These are phyloP conservation scores for Xylaria acuta DNA, from an alignment of 495 filamentous ascomycete genomes.

Conservation along the genomic window DNA sequence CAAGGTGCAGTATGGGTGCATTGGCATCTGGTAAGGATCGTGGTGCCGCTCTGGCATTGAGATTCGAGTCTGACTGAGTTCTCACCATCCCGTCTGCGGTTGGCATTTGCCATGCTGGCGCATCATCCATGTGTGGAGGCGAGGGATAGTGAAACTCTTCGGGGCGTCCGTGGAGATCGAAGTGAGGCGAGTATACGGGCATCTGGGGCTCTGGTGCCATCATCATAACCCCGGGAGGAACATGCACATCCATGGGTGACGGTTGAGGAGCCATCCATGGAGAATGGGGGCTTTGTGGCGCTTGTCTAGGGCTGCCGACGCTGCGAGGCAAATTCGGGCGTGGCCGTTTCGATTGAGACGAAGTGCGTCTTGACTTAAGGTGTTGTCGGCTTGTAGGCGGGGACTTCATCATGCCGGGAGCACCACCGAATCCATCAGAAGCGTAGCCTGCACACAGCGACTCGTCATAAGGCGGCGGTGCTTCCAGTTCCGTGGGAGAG, in stretches of 20 bases:
- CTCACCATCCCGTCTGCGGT: constrained; percentile 6
- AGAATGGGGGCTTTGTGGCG: constrained; percentile 29
- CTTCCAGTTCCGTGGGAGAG: constrained; percentile 25
- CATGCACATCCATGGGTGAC: constrained; percentile 22
- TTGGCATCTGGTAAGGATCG: constrained; percentile 28
- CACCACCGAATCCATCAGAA: constrained; percentile 23
- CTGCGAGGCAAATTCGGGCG: constrained; percentile 24
- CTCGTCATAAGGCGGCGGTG: constrained; percentile 25
- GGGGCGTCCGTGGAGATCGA: constrained; percentile 55
- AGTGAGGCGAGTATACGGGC: constrained; percentile 25
- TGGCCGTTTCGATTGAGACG: constrained; percentile 25
- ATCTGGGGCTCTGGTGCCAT: constrained; percentile 23
- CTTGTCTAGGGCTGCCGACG: constrained; percentile 24
- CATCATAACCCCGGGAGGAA: constrained; percentile 24
- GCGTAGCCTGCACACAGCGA: constrained; percentile 12
- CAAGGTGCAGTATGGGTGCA: constrained; percentile 28
- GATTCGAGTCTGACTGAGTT: constrained; percentile 25
- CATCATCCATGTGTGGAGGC: constrained; percentile 27
- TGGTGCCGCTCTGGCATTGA: constrained; percentile 24
- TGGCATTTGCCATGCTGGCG: constrained; percentile 25
- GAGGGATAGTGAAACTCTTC: constrained; percentile 31
- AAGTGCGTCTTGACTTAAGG: constrained; percentile 21
- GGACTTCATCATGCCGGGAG: constrained; percentile 24
- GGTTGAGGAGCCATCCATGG: constrained; percentile 24
- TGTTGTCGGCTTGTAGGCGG: constrained; percentile 20